A percentile compares a stretch with the other conserved stretches of the same genome.
Evolutionary conservation across 768 basidiomycete genomes (phyloP).

Genomic region (Hericium rajendrae): DNA sequence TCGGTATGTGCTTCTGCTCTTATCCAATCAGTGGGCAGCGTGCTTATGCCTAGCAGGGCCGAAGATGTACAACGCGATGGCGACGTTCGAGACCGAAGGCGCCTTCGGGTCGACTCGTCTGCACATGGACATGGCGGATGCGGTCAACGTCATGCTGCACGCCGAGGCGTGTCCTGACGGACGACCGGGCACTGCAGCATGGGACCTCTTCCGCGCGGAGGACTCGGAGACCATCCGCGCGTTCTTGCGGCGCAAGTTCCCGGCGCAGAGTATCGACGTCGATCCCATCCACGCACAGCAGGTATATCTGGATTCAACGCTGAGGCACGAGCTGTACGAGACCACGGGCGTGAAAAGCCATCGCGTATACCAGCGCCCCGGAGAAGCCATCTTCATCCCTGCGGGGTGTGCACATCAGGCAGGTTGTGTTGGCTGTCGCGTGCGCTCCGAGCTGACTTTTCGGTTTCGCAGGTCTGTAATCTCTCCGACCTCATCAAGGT

Average conservation of each 20-base stretch:
- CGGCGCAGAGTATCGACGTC: slow-evolving; percentile 34
- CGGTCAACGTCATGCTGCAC: slow-evolving; percentile 80
- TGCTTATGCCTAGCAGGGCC: slow-evolving; percentile 9
- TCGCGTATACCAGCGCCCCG: slow-evolving; percentile 82
- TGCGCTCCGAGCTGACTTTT: not conserved
- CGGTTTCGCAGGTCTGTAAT: slow-evolving; percentile 64
- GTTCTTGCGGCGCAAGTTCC: slow-evolving; percentile 63
- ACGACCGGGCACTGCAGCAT: slow-evolving; percentile 69
- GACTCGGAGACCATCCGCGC: slow-evolving; percentile 70
- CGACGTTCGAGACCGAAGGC: slow-evolving; percentile 48
- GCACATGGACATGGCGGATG: slow-evolving; percentile 90
- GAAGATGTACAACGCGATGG: slow-evolving; percentile 73
- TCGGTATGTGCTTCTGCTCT: slow-evolving; percentile 42
- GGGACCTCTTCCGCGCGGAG: slow-evolving; percentile 82
- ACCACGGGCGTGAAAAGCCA: slow-evolving; percentile 66
- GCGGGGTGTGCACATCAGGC: slow-evolving; percentile 92
- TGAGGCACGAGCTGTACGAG: slow-evolving; percentile 60
- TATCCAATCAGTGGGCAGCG: not conserved
- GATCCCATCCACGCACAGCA: slow-evolving; percentile 92
- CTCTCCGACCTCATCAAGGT: slow-evolving; percentile 91
- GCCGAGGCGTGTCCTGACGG: slow-evolving; percentile 49
- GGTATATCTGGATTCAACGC: slow-evolving; percentile 66
- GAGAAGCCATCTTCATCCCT: slow-evolving; percentile 92
- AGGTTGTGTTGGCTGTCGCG: slow-evolving; percentile 14
- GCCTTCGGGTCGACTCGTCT: slow-evolving; percentile 75